Evolutionary conservation across 805 yeast genomes (phyloP).

Genomic region (Ogataea wickerhamii): DNA sequence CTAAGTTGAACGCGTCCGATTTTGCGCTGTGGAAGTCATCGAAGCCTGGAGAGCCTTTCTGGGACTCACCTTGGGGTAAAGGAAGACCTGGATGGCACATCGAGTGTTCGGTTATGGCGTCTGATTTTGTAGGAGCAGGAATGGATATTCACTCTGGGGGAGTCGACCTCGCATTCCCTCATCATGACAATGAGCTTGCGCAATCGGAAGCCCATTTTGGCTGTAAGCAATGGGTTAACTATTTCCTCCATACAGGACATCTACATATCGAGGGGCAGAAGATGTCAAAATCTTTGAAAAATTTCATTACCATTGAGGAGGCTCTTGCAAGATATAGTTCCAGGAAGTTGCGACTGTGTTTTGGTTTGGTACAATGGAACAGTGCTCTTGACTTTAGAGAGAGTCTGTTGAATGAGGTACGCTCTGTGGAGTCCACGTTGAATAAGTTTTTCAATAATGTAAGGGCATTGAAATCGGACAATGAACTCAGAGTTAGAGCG

Average conservation of each 20-base stretch:
- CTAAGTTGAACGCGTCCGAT: constrained; percentile 75
- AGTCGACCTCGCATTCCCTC: constrained; percentile 96
- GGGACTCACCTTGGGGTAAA: constrained; percentile 95
- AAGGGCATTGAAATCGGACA: constrained; percentile 75
- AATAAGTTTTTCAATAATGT: constrained; percentile 82
- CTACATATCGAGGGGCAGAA: constrained; percentile 97
- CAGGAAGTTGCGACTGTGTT: constrained; percentile 85
- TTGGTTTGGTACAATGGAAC: constrained; percentile 91
- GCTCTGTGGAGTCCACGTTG: constrained; percentile 66
- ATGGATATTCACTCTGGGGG: constrained; percentile 98
- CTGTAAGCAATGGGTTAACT: constrained; percentile 93
- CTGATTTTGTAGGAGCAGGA: constrained; percentile 73
- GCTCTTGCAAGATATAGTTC: constrained; percentile 69
- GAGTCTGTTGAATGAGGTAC: constrained; percentile 70
- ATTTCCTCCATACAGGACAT: constrained; percentile 96
- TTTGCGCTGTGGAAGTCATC: constrained; percentile 97
- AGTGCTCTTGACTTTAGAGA: constrained; percentile 90
- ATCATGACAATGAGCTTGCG: constrained; percentile 97
- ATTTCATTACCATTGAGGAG: constrained; percentile 91
- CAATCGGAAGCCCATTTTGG: constrained; percentile 93
- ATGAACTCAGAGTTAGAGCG: constrained; percentile 44
- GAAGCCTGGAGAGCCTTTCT: constrained; percentile 95
- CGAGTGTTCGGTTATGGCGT: constrained; percentile 98
- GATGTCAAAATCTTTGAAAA: constrained; percentile 93
- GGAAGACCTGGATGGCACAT: constrained; percentile 99